These are phyloP conservation scores for Scytalidium lignicola DNA, from an alignment of 2,329 filamentous ascomycete species.

Conservation along the genomic window DNA sequence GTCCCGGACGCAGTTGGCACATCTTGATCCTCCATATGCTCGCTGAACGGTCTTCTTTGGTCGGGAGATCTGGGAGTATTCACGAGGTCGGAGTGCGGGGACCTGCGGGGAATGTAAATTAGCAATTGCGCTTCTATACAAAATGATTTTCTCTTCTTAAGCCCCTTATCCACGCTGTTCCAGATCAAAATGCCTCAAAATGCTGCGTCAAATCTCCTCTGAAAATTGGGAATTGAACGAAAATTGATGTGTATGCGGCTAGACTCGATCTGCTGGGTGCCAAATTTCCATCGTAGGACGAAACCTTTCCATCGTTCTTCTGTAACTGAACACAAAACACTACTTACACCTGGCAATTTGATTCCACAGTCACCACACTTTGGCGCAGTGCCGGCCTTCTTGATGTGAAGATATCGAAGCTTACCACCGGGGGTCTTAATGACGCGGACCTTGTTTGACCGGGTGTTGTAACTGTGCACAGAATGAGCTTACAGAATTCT, in stretches of 20 bases:
- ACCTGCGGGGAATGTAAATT: slow-evolving; percentile 51
- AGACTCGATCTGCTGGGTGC: neutral
- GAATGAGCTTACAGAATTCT: slow-evolving; percentile 7
- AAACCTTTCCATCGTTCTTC: neutral
- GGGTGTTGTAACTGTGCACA: slow-evolving; percentile 88
- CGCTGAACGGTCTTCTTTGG: slow-evolving; percentile 99
- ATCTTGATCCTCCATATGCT: slow-evolving; percentile 97
- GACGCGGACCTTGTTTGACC: slow-evolving; percentile 93
- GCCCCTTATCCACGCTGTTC: slow-evolving; percentile 2
- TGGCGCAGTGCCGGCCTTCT: slow-evolving; percentile 97
- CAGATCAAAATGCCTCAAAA: neutral
- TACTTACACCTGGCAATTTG: slow-evolving; percentile 96
- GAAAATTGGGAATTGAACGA: neutral
- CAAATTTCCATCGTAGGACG: neutral
- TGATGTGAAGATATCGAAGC: slow-evolving; percentile 96
- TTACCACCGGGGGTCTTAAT: slow-evolving; percentile 96
- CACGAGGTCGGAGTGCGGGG: slow-evolving; percentile 94
- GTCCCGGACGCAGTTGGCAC: slow-evolving; percentile 97
- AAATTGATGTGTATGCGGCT: neutral
- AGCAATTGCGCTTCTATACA: too few relatives aligned
- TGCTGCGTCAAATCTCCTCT: neutral
- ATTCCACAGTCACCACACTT: slow-evolving; percentile 99
- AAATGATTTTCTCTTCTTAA: too few relatives aligned
- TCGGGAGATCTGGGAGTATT: slow-evolving; percentile 95
- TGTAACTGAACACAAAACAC: neutral